phyloP scores from a whole-genome alignment of 352 stramenopile genomes.

The Phytophthora pini region DNA sequence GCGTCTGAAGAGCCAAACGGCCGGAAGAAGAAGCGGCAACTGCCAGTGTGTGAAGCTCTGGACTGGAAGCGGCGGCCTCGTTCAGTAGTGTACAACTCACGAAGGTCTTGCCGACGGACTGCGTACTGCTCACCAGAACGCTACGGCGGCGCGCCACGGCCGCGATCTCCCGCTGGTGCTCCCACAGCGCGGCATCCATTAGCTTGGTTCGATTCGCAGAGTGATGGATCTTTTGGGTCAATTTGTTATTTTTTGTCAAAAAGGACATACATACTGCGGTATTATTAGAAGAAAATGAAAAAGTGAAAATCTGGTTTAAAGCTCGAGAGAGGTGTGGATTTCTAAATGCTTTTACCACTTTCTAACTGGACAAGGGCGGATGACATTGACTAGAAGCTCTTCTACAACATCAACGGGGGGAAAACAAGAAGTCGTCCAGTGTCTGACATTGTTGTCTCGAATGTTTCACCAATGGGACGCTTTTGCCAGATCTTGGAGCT shows the following conservation, averaged over 20 bases:
- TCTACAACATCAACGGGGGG: too few species aligned
- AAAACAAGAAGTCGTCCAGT: background rate
- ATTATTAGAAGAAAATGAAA: too few species aligned
- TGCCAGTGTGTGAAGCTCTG: constrained; percentile 40
- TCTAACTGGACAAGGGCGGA: too few species aligned
- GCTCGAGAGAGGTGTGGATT: too few species aligned
- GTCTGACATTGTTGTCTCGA: background rate
- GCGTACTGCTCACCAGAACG: constrained; percentile 63
- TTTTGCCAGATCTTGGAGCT: constrained; percentile 10
- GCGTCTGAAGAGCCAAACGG: constrained; percentile 37
- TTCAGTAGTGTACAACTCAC: constrained; percentile 59
- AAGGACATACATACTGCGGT: too few species aligned
- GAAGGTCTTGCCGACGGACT: constrained; percentile 77
- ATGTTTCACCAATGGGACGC: background rate
- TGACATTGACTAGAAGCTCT: too few species aligned
- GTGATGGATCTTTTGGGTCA: constrained; percentile 5
- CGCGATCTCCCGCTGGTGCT: constrained; percentile 78
- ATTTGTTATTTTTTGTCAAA: too few species aligned
- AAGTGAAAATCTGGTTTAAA: too few species aligned
- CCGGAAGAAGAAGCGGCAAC: constrained; percentile 44
- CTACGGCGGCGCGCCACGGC: constrained; percentile 68
- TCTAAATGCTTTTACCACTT: too few species aligned
- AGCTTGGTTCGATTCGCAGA: constrained; percentile 16
- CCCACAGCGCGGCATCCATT: constrained; percentile 48
- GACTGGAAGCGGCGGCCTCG: constrained; percentile 32